A percentile compares a stretch with the other conserved stretches of the same genome.
These are phyloP conservation scores for Digitaria exilis DNA, from an alignment of 202 grass and related monocot species.

Conservation along the genomic window DNA sequence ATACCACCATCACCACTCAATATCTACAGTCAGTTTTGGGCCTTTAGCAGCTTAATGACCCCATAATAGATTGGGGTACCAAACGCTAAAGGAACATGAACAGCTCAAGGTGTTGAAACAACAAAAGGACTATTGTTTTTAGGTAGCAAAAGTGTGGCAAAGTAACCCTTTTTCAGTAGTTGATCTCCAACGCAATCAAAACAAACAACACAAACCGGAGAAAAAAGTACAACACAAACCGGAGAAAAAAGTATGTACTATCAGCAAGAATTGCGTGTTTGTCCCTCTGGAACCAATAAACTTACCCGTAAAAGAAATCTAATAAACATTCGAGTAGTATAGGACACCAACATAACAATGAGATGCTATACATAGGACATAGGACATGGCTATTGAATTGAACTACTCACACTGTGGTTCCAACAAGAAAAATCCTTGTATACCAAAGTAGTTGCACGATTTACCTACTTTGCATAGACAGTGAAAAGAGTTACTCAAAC, in stretches of 20 bases:
- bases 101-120: conserved; percentile 9
- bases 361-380: conserved; percentile 12
- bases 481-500: background rate
- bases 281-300: conserved; percentile 22
- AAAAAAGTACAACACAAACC: too few relatives aligned
- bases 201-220: background rate
- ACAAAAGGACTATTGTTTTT: conserved; percentile 1
- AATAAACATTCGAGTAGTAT: background rate
- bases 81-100: background rate
- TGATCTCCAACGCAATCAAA: background rate
- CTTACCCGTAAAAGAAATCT: background rate
- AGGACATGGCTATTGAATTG: conserved; percentile 30
- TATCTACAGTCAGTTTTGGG: conserved; percentile 4
- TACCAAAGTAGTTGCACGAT: conserved; percentile 17
- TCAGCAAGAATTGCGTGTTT: background rate
- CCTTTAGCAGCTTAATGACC: background rate
- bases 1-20: background rate
- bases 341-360: background rate
- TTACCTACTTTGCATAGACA: conserved; percentile 28
- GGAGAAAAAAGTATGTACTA: background rate
- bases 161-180: background rate
- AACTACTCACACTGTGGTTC: background rate
- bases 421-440: conserved; percentile 26
- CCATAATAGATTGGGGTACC: conserved; percentile 30
- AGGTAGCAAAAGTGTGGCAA: conserved; percentile 10